A percentile compares a stretch with the other conserved stretches of the same genome.
phyloP scores from a whole-genome alignment of 805 yeast species.

The Lachancea dasiensis region DNA sequence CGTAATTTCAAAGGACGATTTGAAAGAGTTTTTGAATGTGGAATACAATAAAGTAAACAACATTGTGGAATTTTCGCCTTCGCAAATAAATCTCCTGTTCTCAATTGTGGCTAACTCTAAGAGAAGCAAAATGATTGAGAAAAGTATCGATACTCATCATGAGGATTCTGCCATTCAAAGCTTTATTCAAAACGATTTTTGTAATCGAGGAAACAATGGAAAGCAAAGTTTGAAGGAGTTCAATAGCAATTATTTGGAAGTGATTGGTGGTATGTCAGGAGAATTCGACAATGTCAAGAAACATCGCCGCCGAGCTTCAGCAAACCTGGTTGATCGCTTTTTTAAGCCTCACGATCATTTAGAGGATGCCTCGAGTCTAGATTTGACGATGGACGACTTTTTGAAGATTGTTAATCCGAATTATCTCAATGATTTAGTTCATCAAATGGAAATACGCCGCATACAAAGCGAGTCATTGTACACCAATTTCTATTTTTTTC shows the following conservation, averaged over 20 bases:
- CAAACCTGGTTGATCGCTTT: conserved; percentile 19
- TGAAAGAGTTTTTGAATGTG: conserved; percentile 31
- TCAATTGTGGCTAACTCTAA: conserved; percentile 34
- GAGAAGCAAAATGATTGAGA: conserved; percentile 18
- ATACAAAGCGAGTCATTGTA: conserved; percentile 27
- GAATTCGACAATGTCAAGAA: conserved; percentile 10
- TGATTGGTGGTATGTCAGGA: conserved; percentile 21
- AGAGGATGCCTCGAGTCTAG: conserved; percentile 17
- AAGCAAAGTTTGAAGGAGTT: conserved; percentile 22
- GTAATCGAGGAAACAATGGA: conserved; percentile 18
- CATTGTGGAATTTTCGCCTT: conserved; percentile 36
- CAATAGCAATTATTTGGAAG: conserved; percentile 25
- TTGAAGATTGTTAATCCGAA: conserved; percentile 38
- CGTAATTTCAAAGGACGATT: conserved; percentile 34
- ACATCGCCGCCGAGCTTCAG: conserved; percentile 5
- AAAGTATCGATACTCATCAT: conserved; percentile 20
- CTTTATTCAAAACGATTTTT: conserved; percentile 26
- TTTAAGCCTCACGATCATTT: conserved; percentile 11
- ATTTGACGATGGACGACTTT: conserved; percentile 36
- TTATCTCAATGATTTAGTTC: conserved; percentile 33
- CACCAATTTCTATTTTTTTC: conserved; percentile 40
- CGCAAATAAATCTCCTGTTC: conserved; percentile 37
- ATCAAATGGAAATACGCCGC: conserved; percentile 26
- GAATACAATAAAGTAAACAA: conserved; percentile 39
- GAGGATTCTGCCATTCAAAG: conserved; percentile 24